Evolutionary conservation across 345 rosid species (phyloP), one percentile per base, ranked within the genome.

Genomic region (Rhizophora mangle): DNA sequence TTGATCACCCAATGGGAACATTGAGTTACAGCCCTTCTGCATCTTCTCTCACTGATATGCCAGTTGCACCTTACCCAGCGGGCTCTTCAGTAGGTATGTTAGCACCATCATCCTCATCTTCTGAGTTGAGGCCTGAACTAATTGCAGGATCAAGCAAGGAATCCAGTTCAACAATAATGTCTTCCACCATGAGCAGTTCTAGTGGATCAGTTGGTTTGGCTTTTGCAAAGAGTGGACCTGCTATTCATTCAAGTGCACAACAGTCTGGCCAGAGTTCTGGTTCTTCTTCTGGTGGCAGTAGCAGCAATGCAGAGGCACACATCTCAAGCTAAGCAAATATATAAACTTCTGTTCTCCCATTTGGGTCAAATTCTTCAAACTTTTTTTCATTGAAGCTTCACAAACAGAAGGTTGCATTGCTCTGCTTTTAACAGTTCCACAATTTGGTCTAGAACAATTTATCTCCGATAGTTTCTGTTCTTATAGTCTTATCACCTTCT

Each of bases 41-140:
- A 34, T 96, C 96, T 78, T 90, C 96, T 21, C 85, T 92, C 30
- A 77, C 83, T 10, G 97, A 89, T 76, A 84, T 90, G 89, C 88
- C 92, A 0, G 84, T 87, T 10, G 83, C 85, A 6, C 89, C 96
- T 34, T 88, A 85, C 68, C 87, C 89, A 22, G 85, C 85, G 49
- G 96, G 94, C 68, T 84, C 90, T 66, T 80, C 96, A 27, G 68
- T 90, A 3, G 90, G 87, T 52, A 83, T 86, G 63, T 82, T 86
- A 0, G 87, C 84, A 20, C 90, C 93, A 15, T 87, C 95, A 18
- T 89, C 88, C 58, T 85, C 93, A 29, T 85, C 87, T 10, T 80
- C 92, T 60, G 92, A 84, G 65, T 65, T 80, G 72, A 79, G 87
- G 68, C 78, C 93, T 39, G 91, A 85, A 60, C 85, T 76, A 61